These are phyloP conservation scores for Mollisia scopiformis DNA, from an alignment of 2,329 filamentous ascomycete species.

Conservation along the genomic window DNA sequence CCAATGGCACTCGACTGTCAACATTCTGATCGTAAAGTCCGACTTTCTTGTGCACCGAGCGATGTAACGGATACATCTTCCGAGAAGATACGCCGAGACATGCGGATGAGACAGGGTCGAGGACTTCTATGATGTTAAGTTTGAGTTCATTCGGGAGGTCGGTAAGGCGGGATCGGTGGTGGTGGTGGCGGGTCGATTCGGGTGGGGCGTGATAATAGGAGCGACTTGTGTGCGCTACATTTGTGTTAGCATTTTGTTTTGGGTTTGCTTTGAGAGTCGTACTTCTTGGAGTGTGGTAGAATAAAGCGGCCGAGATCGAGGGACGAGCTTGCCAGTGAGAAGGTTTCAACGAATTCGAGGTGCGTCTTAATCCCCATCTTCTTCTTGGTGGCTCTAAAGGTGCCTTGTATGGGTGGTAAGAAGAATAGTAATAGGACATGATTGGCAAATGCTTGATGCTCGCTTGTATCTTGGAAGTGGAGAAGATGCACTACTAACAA, in stretches of 20 bases:
- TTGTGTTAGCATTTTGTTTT: too few species aligned
- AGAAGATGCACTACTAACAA: background rate
- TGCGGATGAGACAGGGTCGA: slow-evolving; percentile 24
- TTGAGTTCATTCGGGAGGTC: slow-evolving; percentile 24
- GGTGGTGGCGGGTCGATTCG: background rate
- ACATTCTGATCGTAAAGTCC: slow-evolving; percentile 17
- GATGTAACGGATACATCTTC: slow-evolving; percentile 23
- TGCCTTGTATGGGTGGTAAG: slow-evolving; percentile 1
- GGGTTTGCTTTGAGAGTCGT: background rate
- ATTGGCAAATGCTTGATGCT: background rate
- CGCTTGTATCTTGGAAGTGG: background rate
- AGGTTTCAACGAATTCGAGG: background rate
- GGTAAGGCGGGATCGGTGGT: slow-evolving; percentile 13
- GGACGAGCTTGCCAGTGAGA: background rate
- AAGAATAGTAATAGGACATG: background rate
- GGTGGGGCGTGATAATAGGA: background rate
- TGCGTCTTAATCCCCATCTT: background rate
- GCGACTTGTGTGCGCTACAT: too few species aligned
- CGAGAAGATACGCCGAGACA: slow-evolving; percentile 23
- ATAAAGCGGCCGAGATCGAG: background rate
- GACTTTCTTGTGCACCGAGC: slow-evolving; percentile 21
- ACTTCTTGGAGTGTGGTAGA: background rate
- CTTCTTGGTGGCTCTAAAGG: background rate
- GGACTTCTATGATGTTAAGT: slow-evolving; percentile 22
- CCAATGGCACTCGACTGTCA: slow-evolving; percentile 17